Evolutionary conservation across 768 basidiomycete genomes (phyloP), one percentile per base, ranked within the genome.

Genomic region (Rhodotorula diobovata): DNA sequence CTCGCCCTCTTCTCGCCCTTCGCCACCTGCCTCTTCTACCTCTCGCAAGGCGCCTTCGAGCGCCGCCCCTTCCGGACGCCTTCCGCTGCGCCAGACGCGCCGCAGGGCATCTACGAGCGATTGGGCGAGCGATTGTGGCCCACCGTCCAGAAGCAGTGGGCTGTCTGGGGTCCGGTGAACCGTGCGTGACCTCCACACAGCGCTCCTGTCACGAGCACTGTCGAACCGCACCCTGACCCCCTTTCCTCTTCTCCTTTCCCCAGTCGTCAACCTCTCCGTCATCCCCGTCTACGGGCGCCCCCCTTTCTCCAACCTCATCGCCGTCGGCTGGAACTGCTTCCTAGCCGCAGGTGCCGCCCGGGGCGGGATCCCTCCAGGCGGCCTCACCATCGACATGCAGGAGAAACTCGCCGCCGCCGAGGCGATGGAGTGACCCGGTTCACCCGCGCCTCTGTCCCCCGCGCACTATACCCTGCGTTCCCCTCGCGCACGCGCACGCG

Each of bases 221-320:
- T 21, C 21, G 7, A 46, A 5, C 45, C 45, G 20, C 45, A 4
- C 9, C 39, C 41, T 43, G 41, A 43, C 41, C 41, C n/a, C n/a
- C n/a, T n/a, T 43, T 43, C 41, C 41, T 43, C 14, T 5, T 48
- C 46, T 8, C 4, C 7, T 9, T 63, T 20, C 25, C 65, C 21
- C 34, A 53, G 54, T 62, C 20, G 34, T 68, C 57, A 66, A 57
- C 59, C 60, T 66, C 20, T 50, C 37, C 21, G 28, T 75, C 32
- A 57, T 78, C 2, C 77, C 77, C 15, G 50, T 77, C 3, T 77
- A 77, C 60, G 76, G 72, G 5, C 66, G 77, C 1, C 77, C 77
- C 11, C 76, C 76, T 2, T 72, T 78, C 59, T 72, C 77, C 65
- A 77, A 77, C 63, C 20, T 75, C 28, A 39, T 77, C 51, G 58